Base-by-base conservation (phyloP, 2,329 filamentous ascomycete genomes). In the Colletotrichum horii region DNA sequence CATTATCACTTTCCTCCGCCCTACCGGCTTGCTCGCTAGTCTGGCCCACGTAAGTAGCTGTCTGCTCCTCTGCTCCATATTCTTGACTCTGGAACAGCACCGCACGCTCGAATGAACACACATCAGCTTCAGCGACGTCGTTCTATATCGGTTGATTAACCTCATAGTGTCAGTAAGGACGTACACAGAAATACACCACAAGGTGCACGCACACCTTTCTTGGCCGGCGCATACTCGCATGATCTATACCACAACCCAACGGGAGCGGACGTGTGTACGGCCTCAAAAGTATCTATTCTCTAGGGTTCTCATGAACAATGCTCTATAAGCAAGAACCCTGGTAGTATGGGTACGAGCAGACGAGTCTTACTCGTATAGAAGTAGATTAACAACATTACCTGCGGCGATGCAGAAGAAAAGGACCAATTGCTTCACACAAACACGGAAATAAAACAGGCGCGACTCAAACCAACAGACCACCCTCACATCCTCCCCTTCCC, bases 401-500 rank as follows among this genome's bases (percentile, higher is more conserved):
- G 43, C 71, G 61, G n/a, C 32, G 24, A 56, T 58, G 56, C 71
- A 48, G 26, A 15, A 34, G 15, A 74, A 56, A 30, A n/a, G 15
- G 22, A 72, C 32, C 22, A 32, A 16, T 48, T 60, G 30, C 55
- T 43, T 61, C 32, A 16, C 26, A 24, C 6, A 68, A 58, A 68
- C n/a, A 56, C n/a, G 4, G 26, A 52, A 69, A 30, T 55, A 62
- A 32, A 62, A 52, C 12, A 76, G 22, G n/a, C 24, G 24, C 38
- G n/a, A 66, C 7, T 22, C 56, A 76, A 36, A 70, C 36, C 30
- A 62, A 71, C 70, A 28, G 24, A 43, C 24, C 15, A 38, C 7
- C 26, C 32, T 74, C 26, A 79, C 74, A 30, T 81, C 76, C 86
- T 88, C 5, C 87, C 87, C 76, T 88, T 89, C 3, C 87, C 88